Evolutionary conservation across 176 grass and related monocot species (phyloP).

Genomic region (Oryza glumipatula): DNA sequence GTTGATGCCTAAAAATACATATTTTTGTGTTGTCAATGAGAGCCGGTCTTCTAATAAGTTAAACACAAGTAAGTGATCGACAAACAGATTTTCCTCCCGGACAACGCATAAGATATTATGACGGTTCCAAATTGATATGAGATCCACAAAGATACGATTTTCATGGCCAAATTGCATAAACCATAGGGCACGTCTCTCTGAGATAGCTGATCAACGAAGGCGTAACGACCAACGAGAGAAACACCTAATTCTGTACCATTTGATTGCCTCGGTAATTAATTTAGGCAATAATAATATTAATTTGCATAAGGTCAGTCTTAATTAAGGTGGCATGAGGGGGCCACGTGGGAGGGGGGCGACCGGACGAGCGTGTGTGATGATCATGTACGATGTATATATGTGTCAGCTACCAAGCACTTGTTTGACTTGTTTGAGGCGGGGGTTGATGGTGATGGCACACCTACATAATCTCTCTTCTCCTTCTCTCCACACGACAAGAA

Average conservation of each 20-base stretch:
- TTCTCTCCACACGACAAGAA: background rate
- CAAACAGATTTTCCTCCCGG: background rate
- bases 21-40: background rate
- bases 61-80: background rate
- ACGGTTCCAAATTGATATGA: background rate
- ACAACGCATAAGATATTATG: background rate
- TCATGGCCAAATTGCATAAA: background rate
- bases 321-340: background rate
- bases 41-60: background rate
- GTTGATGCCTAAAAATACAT: background rate
- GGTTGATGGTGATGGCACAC: background rate
- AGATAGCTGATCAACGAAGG: background rate
- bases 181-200: background rate
- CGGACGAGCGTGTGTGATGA: background rate
- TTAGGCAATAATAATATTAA: no score
- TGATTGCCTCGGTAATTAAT: no score
- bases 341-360: background rate
- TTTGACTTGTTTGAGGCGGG: background rate
- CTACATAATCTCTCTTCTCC: background rate
- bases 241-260: background rate
- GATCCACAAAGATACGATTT: background rate
- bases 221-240: background rate
- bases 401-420: background rate
- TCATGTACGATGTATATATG: background rate
- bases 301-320: background rate